These are phyloP conservation scores for Saccharomycopsis synnaedendra DNA, from an alignment of 805 yeast genomes.

Conservation along the genomic window DNA sequence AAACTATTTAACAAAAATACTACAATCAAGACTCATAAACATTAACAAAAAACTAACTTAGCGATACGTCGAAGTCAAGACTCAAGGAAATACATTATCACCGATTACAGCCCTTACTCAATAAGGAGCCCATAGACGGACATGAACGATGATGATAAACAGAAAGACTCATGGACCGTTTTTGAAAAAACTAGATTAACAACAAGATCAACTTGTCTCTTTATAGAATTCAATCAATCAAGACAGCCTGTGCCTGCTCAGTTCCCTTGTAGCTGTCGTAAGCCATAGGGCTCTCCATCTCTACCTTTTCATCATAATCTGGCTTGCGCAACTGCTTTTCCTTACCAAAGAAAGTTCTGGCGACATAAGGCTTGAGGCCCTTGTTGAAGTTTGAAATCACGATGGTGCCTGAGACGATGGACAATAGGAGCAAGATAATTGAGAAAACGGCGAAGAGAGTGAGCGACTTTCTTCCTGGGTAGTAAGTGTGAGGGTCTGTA, in stretches of 20 bases:
- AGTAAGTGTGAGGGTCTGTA: conserved; percentile 24
- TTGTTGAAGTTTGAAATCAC: conserved; percentile 12
- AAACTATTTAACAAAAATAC: too few species aligned
- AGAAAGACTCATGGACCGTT: too few species aligned
- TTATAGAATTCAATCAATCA: too few species aligned
- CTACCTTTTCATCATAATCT: neutral
- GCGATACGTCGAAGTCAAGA: too few species aligned
- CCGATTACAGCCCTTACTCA: too few species aligned
- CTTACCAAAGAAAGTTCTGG: neutral
- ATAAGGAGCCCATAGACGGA: too few species aligned
- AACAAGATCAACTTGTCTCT: too few species aligned
- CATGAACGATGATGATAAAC: too few species aligned
- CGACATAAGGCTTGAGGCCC: conserved; percentile 15
- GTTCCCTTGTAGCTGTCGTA: conserved; percentile 1
- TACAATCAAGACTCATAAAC: too few species aligned
- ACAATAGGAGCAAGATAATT: conserved; percentile 20
- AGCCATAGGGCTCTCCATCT: neutral
- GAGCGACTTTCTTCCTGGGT: conserved; percentile 30
- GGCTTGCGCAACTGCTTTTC: neutral
- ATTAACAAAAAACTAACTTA: too few species aligned
- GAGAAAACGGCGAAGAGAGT: conserved; percentile 28
- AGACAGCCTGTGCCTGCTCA: neutral
- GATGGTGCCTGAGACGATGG: conserved; percentile 4
- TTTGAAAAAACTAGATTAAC: too few species aligned
- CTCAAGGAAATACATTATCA: too few species aligned